Evolutionary conservation across 345 rosid species (phyloP), one percentile per base, ranked within the genome.

Genomic region (Bruguiera parviflora): DNA sequence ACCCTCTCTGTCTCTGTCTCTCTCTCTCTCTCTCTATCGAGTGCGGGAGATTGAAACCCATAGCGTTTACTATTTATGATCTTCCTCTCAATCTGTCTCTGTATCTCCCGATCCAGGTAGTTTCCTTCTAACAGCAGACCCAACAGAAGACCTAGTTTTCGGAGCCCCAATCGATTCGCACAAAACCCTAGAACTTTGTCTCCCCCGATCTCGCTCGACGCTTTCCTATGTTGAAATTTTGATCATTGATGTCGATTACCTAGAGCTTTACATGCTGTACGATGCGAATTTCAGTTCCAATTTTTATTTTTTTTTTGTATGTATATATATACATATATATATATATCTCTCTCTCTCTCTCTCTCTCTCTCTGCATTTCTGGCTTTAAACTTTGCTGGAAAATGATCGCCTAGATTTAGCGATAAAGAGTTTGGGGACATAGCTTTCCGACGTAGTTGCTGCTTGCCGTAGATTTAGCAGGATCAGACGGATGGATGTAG

Each of bases 131-230:
- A 58, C 49, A 13, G 3, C 49, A 15, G 9, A 15, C 21, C 62
- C 13, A 24, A 39, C 60, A 43, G 2, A 65, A 75, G 60, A 63
- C 74, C 78, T 70, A 70, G 53, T 37, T 65, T 35, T 18, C 39
- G 29, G 22, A 65, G 53, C 63, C 68, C 32, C 28, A 7, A 43
- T 46, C 25, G 43, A 49, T 27, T 58, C 52, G 43, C 58, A 7
- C 63, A 37, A 29, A 24, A 62, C 64, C 64, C 58, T 31, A 47
- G 58, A n/a, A 25, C 5, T 22, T 64, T 49, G 28, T 73, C 39
- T 64, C 18, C 5, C 13, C 20, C 43, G 53, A 31, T 57, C 65
- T 33, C 35, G 22, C 28, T 27, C 13, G 39, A 28, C 20, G 57
- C 53, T 25, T 11, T 9, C 16, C 6, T 56, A 27, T 24, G 59